Evolutionary conservation across 805 yeast species (phyloP), one percentile per base, ranked within the genome.

Genomic region (Saccharomycopsis sp.): DNA sequence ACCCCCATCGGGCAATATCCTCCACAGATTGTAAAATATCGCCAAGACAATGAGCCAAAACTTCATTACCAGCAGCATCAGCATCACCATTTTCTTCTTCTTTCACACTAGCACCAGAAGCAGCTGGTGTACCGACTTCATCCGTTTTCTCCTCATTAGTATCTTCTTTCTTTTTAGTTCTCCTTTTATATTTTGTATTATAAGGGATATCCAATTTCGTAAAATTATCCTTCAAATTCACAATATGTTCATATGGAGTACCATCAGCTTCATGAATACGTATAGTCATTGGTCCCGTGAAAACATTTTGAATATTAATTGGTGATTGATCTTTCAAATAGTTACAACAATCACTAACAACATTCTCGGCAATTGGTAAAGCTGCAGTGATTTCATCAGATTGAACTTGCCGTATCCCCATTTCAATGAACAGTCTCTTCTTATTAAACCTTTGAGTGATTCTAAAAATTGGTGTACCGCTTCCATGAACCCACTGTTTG

Each of bases 221-320:
- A 53, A 80, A 78, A 1, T 79, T 75, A 36, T 90, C 97, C 54
- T 87, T 85, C 42, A 93, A 67, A 53, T 87, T 94, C 19, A 93
- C 96, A 39, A 93, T 90, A 60, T 93, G 99, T 57, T 93, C 99
- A 58, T 93, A 93, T 0, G 99, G 98, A 0, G 97, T 87, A 6
- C 98, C 98, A 61, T 93, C 97, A 0, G 96, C 94, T 58, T 93
- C 99, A 59, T 93, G 98, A 29, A 93, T 89, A 56, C 98, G 70
- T 29, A 93, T 85, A 0, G 99, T 93, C 85, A 93, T 86, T 0
- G 97, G 96, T 0, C 99, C 99, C 0, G 85, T 74, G 57, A 89
- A 86, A 2, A 80, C 72, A 0, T 23, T 41, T 19, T 33, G 41
- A 13, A 32, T 26, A 41, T 49, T 9, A 59, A 38, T 20, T 58